Evolutionary conservation across 2,329 filamentous ascomycete species (phyloP).

Genomic region (Neofusicoccum kwambonambiense): DNA sequence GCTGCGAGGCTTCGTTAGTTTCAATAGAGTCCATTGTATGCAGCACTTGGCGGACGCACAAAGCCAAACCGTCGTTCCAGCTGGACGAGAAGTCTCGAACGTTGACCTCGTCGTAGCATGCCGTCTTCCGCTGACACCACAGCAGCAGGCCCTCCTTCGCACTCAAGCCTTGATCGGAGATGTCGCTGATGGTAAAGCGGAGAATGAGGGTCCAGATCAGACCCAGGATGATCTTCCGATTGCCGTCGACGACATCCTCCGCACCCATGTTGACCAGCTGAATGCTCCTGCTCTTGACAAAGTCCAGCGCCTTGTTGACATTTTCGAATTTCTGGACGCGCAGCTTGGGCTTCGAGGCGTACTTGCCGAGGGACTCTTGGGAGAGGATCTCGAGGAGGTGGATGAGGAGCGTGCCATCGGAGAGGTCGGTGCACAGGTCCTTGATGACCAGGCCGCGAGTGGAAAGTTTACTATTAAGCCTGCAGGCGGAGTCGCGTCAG

Average conservation of each 20-base stretch:
- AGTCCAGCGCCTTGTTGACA: conserved; percentile 92
- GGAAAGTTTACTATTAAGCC: conserved; percentile 95
- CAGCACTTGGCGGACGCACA: conserved; percentile 45
- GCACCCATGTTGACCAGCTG: conserved; percentile 99
- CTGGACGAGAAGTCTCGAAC: conserved; percentile 92
- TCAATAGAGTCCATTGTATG: not conserved
- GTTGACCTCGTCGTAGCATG: conserved; percentile 96
- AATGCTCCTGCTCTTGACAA: conserved; percentile 85
- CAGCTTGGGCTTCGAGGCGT: conserved; percentile 93
- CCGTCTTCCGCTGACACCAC: conserved; percentile 98
- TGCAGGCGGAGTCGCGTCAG: conserved; percentile 37
- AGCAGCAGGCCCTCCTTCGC: conserved; percentile 92
- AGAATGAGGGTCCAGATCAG: conserved; percentile 98
- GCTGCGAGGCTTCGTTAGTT: conserved; percentile 29
- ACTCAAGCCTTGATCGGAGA: conserved; percentile 96
- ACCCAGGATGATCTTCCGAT: conserved; percentile 94
- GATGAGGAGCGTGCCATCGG: conserved; percentile 92
- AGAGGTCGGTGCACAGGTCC: conserved; percentile 84
- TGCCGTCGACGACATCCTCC: conserved; percentile 97
- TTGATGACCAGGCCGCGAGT: conserved; percentile 75
- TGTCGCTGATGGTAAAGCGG: conserved; percentile 97
- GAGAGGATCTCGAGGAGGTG: conserved; percentile 96
- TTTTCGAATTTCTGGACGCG: conserved; percentile 98
- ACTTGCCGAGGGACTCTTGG: conserved; percentile 89
- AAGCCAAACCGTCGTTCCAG: conserved; percentile 97